Base-by-base conservation (phyloP, 208 protist genomes). In the Crithidia acanthocephali region DNA sequence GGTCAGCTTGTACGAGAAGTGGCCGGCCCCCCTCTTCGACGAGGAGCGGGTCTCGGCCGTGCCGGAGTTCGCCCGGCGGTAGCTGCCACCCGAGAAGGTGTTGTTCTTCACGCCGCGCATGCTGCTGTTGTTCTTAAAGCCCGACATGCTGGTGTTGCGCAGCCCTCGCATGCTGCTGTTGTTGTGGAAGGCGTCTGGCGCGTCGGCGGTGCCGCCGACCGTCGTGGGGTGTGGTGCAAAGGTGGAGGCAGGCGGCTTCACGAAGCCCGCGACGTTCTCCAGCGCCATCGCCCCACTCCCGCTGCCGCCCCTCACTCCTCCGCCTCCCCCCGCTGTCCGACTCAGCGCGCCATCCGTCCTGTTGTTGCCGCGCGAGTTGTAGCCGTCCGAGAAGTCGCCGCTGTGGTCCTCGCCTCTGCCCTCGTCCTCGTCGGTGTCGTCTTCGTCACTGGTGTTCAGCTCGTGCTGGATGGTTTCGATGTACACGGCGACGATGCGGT, bases 391-490 rank as follows among this genome's bases (percentile, higher is more conserved):
- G 11, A 47, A 65, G 51, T 64, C 52, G 48, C 48, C 55, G 23
- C 35, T 44, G 27, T 47, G 22, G 52, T 25, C 23, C 23, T 22
- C 44, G 30, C 20, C 10, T 20, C 30, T 40, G 7, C 32, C 20
- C 48, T 68, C 69, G 23, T 72, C 51, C 2, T 56, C 51, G n/a
- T 56, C 72, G 60, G 7, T 33, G 22, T 51, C 59, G 22, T 53
- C 45, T 7, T 20, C 42, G 45, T 66, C 60, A 30, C 62, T 75
- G 18, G 60, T 70, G 37, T 60, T 63, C 68, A 96, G 60, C 78
- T 92, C 89, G n/a, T 75, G 86, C 40, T 74, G 65, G 45, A 96
- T 81, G 0, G 91, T 88, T 35, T 86, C 79, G 48, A 94, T 84
- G 74, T 92, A 96, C 60, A 79, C 72, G 22, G 84, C 74, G 4